Base-by-base conservation (phyloP, 2,329 filamentous ascomycete species). In the Cladosporium cucumerinum region DNA sequence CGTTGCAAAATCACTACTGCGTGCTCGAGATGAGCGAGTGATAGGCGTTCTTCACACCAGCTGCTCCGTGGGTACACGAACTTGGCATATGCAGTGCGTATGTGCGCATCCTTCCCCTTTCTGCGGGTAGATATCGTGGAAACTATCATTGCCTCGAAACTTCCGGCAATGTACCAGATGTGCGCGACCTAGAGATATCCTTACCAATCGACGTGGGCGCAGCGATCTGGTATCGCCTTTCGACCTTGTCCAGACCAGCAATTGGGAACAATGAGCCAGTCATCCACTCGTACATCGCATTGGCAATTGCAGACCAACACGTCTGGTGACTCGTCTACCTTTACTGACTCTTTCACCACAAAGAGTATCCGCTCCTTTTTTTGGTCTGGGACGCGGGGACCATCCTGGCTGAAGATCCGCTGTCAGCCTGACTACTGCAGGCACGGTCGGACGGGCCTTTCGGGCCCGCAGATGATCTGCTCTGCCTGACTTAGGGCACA, bases 351-450 rank as follows among this genome's bases (percentile, higher is more conserved):
- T 39, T 57, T 57, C 54, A 57, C 54, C 54, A 54, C 51, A 57
- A 32, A 10, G 30, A 58, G 23, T 26, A n/a, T 26, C 16, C 16
- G 51, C 28, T 21, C 51, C 51, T 55, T 21, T 55, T 55, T 57
- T 46, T 26, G 55, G 34, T 23, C 23, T 46, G 59, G 55, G 12
- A 39, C 21, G 59, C 46, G 59, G 60, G 49, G 60, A 62, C 60
- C n/a, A 62, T 62, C 60, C 49, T 55, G 49, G 49, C 36, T 55
- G 60, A 55, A 43, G 60, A 62, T 62, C 60, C 32, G 52, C 52
- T 25, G 32, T 57, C 52, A 25, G 32, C 18, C 28, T 26, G 30
- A 25, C 54, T 57, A 57, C 30, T 57, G 54, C 54, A 57, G 54
- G 54, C 54, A 57, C 54, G 32, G 54, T 10, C 28, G 23, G 49